These are phyloP conservation scores for Ilex asprella DNA, from an alignment of 257 asterid genomes.

Conservation along the genomic window DNA sequence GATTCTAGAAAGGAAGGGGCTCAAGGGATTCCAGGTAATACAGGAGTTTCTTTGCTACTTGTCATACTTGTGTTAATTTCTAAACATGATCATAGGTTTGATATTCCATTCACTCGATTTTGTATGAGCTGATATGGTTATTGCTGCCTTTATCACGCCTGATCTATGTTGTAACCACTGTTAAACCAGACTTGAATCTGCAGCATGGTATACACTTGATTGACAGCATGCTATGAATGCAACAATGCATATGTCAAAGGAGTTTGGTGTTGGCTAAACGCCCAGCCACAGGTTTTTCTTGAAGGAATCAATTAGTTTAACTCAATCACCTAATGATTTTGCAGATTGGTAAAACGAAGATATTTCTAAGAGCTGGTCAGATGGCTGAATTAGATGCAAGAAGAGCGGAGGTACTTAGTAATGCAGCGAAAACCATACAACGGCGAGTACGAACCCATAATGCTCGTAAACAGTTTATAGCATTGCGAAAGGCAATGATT, in stretches of 20 bases:
- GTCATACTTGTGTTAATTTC: not conserved
- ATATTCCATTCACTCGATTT: too few relatives aligned
- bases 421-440: conserved; percentile 84
- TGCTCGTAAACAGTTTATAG: conserved; percentile 71
- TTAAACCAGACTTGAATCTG: not conserved
- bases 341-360: conserved; percentile 95
- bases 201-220: not conserved
- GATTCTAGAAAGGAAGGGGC: conserved; percentile 86
- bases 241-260: too few relatives aligned
- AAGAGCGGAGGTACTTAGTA: conserved; percentile 77
- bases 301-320: not conserved
- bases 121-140: not conserved
- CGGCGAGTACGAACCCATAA: conserved; percentile 69
- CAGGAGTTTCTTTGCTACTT: conserved; percentile 1
- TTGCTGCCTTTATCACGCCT: not conserved
- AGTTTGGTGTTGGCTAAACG: too few relatives aligned
- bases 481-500: conserved; percentile 53
- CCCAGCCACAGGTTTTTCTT: too few relatives aligned
- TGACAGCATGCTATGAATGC: not conserved
- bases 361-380: conserved; percentile 98
- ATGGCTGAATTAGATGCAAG: conserved; percentile 99
- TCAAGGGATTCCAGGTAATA: conserved; percentile 84
- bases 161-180: not conserved
- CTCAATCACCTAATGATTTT: conserved; percentile 17
- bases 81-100: not conserved